phyloP scores from a whole-genome alignment of 176 grass and related monocot genomes.

The Thinopyrum elongatum region DNA sequence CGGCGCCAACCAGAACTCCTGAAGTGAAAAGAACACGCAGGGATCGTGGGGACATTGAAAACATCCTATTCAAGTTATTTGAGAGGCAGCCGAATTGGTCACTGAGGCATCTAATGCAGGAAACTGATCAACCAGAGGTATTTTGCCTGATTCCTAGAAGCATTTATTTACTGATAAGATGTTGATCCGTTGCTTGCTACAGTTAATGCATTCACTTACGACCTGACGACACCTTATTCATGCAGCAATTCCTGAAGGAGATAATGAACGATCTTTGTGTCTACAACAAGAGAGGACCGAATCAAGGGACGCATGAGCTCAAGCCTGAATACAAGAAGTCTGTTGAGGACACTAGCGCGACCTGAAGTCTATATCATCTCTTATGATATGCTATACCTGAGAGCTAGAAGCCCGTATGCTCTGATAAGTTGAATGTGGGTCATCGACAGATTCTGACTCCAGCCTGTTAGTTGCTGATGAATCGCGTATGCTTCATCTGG shows the following conservation, averaged over 20 bases:
- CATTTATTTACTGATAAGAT: background rate
- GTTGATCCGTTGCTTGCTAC: background rate
- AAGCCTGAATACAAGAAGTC: constrained; percentile 89
- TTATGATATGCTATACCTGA: background rate
- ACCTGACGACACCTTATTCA: background rate
- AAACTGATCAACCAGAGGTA: constrained; percentile 93
- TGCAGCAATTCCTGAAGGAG: constrained; percentile 97
- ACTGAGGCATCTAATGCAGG: constrained; percentile 75
- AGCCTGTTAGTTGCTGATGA: background rate
- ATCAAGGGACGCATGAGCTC: constrained; percentile 92
- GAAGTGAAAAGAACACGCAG: constrained; percentile 78
- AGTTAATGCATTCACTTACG: background rate
- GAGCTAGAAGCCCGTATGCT: background rate
- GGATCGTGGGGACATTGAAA: constrained; percentile 65
- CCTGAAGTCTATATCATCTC: constrained; percentile 11
- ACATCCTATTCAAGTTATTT: constrained; percentile 94
- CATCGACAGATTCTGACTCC: background rate
- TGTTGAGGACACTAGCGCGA: constrained; percentile 43
- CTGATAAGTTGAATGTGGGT: background rate
- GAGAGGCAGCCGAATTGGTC: constrained; percentile 93
- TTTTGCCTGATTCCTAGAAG: background rate
- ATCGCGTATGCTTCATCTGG: background rate
- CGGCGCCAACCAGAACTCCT: constrained; percentile 43
- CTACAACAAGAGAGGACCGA: constrained; percentile 92
- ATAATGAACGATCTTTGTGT: constrained; percentile 81